Conservation (phyloP, 805 yeast genomes). For the Metschnikowia hibisci region DNA sequence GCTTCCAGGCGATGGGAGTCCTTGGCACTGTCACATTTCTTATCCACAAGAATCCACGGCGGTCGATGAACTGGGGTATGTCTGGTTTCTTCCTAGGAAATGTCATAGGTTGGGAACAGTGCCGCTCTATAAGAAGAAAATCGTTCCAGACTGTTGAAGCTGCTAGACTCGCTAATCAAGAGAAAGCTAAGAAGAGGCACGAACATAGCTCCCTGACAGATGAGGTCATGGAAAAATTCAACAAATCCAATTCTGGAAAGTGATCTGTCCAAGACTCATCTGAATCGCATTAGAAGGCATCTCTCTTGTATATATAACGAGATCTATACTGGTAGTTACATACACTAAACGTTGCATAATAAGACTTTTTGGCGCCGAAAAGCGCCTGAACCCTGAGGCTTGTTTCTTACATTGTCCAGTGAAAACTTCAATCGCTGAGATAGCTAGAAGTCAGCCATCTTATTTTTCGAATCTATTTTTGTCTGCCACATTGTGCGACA, state of each 20-base stretch:
- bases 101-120: conserved; percentile 89
- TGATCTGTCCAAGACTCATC: background rate
- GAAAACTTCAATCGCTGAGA: too few species aligned
- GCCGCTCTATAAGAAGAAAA: conserved; percentile 66
- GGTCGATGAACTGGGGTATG: conserved; percentile 77
- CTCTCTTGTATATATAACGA: too few species aligned
- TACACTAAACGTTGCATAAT: too few species aligned
- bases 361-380: too few species aligned
- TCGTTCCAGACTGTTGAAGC: conserved; percentile 62
- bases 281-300: too few species aligned
- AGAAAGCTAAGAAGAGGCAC: conserved; percentile 31
- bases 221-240: conserved; percentile 25
- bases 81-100: conserved; percentile 79
- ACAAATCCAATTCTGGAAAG: conserved; percentile 12
- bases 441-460: too few species aligned
- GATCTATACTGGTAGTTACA: too few species aligned
- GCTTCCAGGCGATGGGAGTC: conserved; percentile 69
- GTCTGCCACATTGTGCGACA: background rate
- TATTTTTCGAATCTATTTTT: background rate
- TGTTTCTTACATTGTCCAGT: too few species aligned
- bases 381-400: too few species aligned
- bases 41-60: conserved; percentile 57
- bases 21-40: conserved; percentile 63
- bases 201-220: conserved; percentile 21
- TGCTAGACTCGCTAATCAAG: conserved; percentile 53